These are phyloP conservation scores for Pachysandra terminalis DNA, from an alignment of 164 flowering plant genomes.

Conservation along the genomic window DNA sequence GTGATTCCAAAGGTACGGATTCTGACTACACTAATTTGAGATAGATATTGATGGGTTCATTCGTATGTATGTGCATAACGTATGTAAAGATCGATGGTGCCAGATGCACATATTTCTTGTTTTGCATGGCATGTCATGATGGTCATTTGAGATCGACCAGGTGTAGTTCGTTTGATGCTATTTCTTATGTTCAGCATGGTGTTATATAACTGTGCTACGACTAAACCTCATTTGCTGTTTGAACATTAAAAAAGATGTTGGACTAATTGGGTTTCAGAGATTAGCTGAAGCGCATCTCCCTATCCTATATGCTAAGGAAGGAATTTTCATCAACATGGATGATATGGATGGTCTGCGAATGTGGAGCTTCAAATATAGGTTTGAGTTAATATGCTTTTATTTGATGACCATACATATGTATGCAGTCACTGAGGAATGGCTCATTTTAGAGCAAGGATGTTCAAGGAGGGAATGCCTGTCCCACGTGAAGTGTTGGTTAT, in stretches of 20 bases:
- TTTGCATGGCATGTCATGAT: neutral
- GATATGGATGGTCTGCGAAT: conserved; percentile 68
- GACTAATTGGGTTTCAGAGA: conserved; percentile 46
- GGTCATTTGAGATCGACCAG: neutral
- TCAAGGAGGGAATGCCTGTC: neutral
- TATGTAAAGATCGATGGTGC: neutral
- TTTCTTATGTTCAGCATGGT: neutral
- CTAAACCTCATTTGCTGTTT: neutral
- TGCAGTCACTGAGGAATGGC: neutral
- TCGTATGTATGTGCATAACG: neutral
- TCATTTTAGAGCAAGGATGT: neutral
- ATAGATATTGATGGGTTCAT: conserved; percentile 2
- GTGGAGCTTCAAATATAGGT: conserved; percentile 92
- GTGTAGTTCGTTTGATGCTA: neutral
- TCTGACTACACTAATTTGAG: conserved; percentile 2
- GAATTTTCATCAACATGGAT: conserved; percentile 63
- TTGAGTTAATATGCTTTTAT: conserved; percentile 4
- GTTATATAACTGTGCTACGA: neutral
- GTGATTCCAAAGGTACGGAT: conserved; percentile 46
- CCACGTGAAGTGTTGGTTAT: no score
- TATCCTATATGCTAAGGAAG: conserved; percentile 59
- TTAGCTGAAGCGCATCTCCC: conserved; percentile 83
- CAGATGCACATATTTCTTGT: neutral
- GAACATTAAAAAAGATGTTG: conserved; percentile 1
- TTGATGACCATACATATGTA: neutral